Evolutionary conservation across 257 asterid genomes (phyloP).

Genomic region (Capsicum chinense): DNA sequence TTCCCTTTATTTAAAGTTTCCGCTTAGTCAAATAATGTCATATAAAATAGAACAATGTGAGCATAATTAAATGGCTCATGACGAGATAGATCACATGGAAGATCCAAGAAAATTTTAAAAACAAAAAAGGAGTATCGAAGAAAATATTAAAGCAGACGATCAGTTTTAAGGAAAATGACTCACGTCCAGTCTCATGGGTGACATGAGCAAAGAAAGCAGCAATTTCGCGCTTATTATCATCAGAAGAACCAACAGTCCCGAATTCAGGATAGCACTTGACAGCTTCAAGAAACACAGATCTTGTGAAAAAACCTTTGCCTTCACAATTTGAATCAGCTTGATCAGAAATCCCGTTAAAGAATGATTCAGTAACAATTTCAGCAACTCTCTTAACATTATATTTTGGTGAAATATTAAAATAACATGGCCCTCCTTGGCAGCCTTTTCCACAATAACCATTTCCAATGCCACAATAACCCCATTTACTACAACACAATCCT

Average conservation of each 20-base stretch:
- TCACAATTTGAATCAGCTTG: slow-evolving; percentile 43
- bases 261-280: slow-evolving; percentile 41
- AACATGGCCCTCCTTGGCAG: slow-evolving; percentile 51
- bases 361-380: slow-evolving; percentile 47
- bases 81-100: background rate
- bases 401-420: slow-evolving; percentile 17
- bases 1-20: no score
- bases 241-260: slow-evolving; percentile 39
- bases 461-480: slow-evolving; percentile 53
- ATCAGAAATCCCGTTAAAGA: slow-evolving; percentile 47
- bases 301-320: slow-evolving; percentile 55
- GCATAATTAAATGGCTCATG: background rate
- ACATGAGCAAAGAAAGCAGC: slow-evolving; percentile 64
- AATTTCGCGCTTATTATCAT: slow-evolving; percentile 55
- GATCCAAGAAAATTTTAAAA: background rate
- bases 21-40: background rate
- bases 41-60: no score
- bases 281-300: slow-evolving; percentile 52
- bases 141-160: background rate
- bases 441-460: slow-evolving; percentile 49
- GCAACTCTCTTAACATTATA: slow-evolving; percentile 17
- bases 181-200: slow-evolving; percentile 62
- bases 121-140: no score
- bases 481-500: slow-evolving; percentile 50
- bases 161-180: slow-evolving; percentile 19